Base-by-base conservation (phyloP, 108 stramenopile genomes). In the Chaetoceros muelleri region DNA sequence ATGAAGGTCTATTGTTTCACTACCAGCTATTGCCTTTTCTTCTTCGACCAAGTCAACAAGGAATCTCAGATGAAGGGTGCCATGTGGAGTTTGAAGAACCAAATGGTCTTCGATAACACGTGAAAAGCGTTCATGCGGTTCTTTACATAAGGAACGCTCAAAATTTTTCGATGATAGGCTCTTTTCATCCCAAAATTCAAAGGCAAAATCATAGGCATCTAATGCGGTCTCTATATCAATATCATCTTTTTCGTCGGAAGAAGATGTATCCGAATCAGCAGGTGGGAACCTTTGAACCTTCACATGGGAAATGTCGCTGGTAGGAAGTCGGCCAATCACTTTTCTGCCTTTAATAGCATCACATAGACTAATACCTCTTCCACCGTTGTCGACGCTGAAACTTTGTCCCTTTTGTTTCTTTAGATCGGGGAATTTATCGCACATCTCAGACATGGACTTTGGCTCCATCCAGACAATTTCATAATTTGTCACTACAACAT, bases 401-500 rank as follows among this genome's bases (percentile, higher is more conserved):
- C 66, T 68, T 28, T 63, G 20, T 0, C 25, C 58, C 20, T 28
- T 1, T 46, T 30, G 2, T 3, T 51, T 8, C 10, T 24, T 50
- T 13, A 44, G 18, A 22, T 27, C 18, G 21, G 8, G 10, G 3
- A 18, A 19, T 47, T 44, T 16, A 16, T n/a, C 57, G n/a, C 46
- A 21, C 0, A 50, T 21, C 51, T 64, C 66, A 28, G 47, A 58
- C 53, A 55, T 45, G 30, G 28, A 67, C 75, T 46, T 85, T 79
- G 34, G 79, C 78, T 54, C 80, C 62, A 53, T 20, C 67, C 34
- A 78, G 7, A 92, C 79, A 30, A 88, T 65, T 64, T 92, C 90
- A 52, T 75, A 84, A 16, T 71, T 76, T 50, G 90, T 92, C 46
- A 92, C 63, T 22, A 82, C 82, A 23, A 80, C 86, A 70, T 92